Conservation (phyloP, 1,284 basidiomycete genomes). For the Chiua sp. region DNA sequence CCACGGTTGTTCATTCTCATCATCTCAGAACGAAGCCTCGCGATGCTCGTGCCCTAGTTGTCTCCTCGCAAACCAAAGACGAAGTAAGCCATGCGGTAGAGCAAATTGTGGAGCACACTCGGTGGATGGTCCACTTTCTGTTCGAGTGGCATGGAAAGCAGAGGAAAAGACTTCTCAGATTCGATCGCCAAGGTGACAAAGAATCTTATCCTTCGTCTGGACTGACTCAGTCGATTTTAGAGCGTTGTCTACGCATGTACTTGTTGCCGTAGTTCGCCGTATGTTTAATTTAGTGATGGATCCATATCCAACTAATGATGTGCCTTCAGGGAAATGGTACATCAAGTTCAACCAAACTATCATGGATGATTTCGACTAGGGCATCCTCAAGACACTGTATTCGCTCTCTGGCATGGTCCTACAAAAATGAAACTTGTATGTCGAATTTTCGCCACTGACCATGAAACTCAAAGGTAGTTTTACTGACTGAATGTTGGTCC, state of each 20-base stretch:
- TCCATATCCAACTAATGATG: neutral
- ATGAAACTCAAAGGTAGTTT: too few species aligned
- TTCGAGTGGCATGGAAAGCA: slow-evolving; percentile 75
- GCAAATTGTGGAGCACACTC: slow-evolving; percentile 74
- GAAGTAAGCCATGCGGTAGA: slow-evolving; percentile 86
- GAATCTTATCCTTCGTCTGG: too few species aligned
- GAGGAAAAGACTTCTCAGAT: slow-evolving; percentile 63
- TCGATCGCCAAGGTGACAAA: slow-evolving; percentile 90
- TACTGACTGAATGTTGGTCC: too few species aligned
- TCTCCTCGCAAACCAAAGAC: slow-evolving; percentile 96
- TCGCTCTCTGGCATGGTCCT: too few species aligned
- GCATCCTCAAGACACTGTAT: too few species aligned
- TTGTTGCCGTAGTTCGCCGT: slow-evolving; percentile 62
- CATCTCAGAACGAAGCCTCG: slow-evolving; percentile 73
- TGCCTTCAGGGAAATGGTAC: too few species aligned
- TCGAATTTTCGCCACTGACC: too few species aligned
- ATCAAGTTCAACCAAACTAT: too few species aligned
- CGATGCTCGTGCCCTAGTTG: slow-evolving; percentile 92
- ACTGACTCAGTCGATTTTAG: too few species aligned
- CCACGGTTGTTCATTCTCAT: neutral
- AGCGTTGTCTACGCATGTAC: too few species aligned
- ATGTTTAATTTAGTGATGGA: neutral
- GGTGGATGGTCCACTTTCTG: slow-evolving; percentile 80
- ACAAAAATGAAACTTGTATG: too few species aligned
- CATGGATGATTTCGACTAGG: too few species aligned